Base-by-base conservation (phyloP, 352 stramenopile species). In the Phytopythium delawarense region DNA sequence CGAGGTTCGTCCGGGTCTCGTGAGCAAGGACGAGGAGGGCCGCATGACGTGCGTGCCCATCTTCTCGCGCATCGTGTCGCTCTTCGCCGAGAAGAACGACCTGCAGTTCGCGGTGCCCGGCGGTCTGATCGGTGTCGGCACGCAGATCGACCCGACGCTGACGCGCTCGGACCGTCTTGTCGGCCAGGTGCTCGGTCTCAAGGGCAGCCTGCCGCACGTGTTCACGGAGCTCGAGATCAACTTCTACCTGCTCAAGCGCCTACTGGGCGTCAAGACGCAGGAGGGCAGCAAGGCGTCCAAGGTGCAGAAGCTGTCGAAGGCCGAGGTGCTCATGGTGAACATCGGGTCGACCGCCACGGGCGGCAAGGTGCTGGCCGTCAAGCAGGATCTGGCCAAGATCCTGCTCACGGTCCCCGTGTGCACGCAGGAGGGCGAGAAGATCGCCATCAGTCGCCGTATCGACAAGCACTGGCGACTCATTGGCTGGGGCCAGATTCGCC, bases 321-420 rank as follows among this genome's bases (percentile, higher is more conserved):
- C 91, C 54, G 98, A 99, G 81, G 98, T 99, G 78, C 88, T 99
- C 46, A 99, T 99, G 97, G 96, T 99, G 34, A 99, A 99, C 86
- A 99, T 99, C 76, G 98, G 98, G 37, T 99, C 93, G 48, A 99
- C 97, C 15, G 96, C 96, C 20, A 99, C 97, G n/a, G 98, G 97
- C 59, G 98, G 97, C 64, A 96, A 94, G 72, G 84, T 96, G 66
- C 79, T 97, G 57, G 95, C 91, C 56, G 94, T 98, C 61, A 99
- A 98, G 85, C 89, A 97, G 69, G 97, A 99, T 86, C 76, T 99
- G 61, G 97, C 98, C 42, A 99, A 99, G 84, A 99, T 99, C 77
- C 76, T 97, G 57, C 82, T 99, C 54, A 99, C 97, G n/a, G 92
- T 98, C 62, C 98, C 98, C 18, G 98, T 99, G 66, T 99, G 98